Percentiles rank a stretch among this genome's conserved stretches.
Evolutionary conservation across 345 rosid species (phyloP).

Genomic region (Gossypium mustelinum): DNA sequence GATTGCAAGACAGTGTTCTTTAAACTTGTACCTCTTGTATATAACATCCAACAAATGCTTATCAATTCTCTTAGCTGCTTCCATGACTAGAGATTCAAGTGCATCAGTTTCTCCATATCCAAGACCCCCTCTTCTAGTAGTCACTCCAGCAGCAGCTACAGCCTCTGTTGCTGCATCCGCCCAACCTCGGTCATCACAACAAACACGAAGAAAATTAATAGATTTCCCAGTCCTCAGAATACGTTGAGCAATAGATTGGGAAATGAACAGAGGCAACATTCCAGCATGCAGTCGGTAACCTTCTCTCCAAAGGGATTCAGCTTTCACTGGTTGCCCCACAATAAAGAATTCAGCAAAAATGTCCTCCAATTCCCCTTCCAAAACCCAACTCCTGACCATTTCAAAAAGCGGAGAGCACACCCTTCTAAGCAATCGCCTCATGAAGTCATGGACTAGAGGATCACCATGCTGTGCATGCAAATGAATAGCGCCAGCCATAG

Average conservation of each 20-base stretch:
- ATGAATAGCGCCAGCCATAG: constrained; percentile 55
- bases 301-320: constrained; percentile 95
- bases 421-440: constrained; percentile 72
- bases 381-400: constrained; percentile 99
- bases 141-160: constrained; percentile 89
- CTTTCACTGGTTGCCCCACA: constrained; percentile 89
- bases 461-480: constrained; percentile 96
- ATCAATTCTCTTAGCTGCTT: constrained; percentile 95
- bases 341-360: constrained; percentile 85
- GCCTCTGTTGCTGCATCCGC: constrained; percentile 90
- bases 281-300: constrained; percentile 76
- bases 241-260: constrained; percentile 80
- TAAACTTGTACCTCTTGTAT: constrained; percentile 71
- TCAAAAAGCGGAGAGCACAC: constrained; percentile 96
- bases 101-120: constrained; percentile 98
- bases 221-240: constrained; percentile 97
- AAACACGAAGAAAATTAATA: constrained; percentile 81
- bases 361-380: constrained; percentile 98
- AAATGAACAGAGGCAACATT: constrained; percentile 65
- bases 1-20: constrained; percentile 93
- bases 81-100: constrained; percentile 85
- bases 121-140: constrained; percentile 85
- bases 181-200: constrained; percentile 90
- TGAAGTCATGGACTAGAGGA: constrained; percentile 80
- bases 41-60: constrained; percentile 83